Evolutionary conservation across 106 monocot genomes (phyloP), one percentile per base, ranked within the genome.

Genomic region (Dendrobium officinale): DNA sequence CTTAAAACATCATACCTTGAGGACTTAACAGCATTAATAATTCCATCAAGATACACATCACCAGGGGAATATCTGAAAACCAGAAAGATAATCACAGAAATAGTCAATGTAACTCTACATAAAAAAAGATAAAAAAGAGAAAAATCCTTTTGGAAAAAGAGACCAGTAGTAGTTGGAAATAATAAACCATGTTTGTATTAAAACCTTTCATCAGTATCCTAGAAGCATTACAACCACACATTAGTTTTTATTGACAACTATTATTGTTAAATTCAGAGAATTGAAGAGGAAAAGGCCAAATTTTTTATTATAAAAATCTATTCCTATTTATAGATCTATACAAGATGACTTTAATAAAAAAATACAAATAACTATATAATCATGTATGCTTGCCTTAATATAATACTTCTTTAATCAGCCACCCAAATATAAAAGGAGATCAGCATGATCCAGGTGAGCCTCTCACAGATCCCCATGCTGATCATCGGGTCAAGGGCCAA

Each of bases 41-140:
- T 74, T 20, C 43, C 74, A 74, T 74, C 43, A 43, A 74, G 74
- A 44, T 74, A 19, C n/a, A 74, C 74, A n/a, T 74, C 74, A 74
- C 11, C 43, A 74, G 74, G 74, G 74, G 74, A 9, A 43, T 74
- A 74, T 74, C 74, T 74, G 43, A n/a, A 44, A 74, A 44, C 11
- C 17, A n/a, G 6, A 42, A 74, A 42, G 44, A 6, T 2, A 40
- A 13, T 9, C 33, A 70, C 33, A 70, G 10, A 70, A 70, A 70
- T 70, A 16, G 33, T 2, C 16, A 70, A 16, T 37, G 15, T 37
- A 70, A 70, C 2, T 33, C 15, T 24, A 37, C 70, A 37, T 61
- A 15, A n/a, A 66, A 64, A 64, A 64, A 61, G 26, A 66, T 6
- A 66, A 26, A 8, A 66, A 66, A 66, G 6, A 66, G 26, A 22